Evolutionary conservation across 208 protist species (phyloP), one percentile per base, ranked within the genome.

Genomic region (Trypanosoma cruzi): DNA sequence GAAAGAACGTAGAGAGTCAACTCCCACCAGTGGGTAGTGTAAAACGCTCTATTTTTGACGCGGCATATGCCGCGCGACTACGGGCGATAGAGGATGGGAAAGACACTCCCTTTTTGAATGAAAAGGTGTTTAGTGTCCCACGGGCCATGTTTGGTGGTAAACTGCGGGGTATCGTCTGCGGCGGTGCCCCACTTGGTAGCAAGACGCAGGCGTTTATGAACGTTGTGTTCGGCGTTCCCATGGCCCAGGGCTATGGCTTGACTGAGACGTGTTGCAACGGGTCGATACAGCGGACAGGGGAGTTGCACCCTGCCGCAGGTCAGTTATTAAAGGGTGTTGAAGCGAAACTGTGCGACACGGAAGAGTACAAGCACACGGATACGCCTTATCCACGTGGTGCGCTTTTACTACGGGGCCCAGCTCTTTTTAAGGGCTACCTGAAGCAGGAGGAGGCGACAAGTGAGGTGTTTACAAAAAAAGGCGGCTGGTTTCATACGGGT

Each of bases 351-450:
- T 67, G 80, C 10, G 86, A 94, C 63, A 80, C 92, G 6, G 87
- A 93, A 29, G 64, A 89, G 20, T 79, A 79, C 68, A 82, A 81
- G 50, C 73, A 81, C 62, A 77, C 71, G 4, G 72, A 87, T 66
- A 78, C 69, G 24, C 71, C 66, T 4, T 58, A 85, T 20, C 88
- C 85, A 11, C 66, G 77, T 14, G 86, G 85, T 24, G 94, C 97
- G 74, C 68, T 98, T 34, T 64, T 85, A 26, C 46, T 97, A 20
- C 75, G 85, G 24, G 89, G 90, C n/a, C 77, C 86, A 4, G 72
- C 73, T 18, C 24, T 96, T 22, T 91, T 86, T 63, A 68, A 71
- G 28, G 94, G 94, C 1, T 98, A 97, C 81, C 90, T 94, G 77
- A 77, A 87, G 29, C 83, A 97, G 67, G 76, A 82, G 8, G 81